phyloP scores from a whole-genome alignment of 2,329 filamentous ascomycete species.

The Cladophialophora immunda region DNA sequence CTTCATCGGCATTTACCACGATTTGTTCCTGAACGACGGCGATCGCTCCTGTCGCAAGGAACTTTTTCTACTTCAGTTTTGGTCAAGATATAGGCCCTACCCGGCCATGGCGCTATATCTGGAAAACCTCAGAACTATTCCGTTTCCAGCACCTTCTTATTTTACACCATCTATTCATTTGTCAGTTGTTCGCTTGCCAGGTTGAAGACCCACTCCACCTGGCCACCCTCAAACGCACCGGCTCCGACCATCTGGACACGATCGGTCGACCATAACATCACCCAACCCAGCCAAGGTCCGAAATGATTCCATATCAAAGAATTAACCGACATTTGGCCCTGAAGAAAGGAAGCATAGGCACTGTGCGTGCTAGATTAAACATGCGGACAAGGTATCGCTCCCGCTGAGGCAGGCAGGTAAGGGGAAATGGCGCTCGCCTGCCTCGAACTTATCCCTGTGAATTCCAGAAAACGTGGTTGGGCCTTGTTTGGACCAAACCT shows the following conservation, averaged over 20 bases:
- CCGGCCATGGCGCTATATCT: conserved; percentile 3
- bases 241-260: conserved; percentile 3
- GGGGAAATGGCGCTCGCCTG: neutral
- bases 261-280: conserved; percentile 6
- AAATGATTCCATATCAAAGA: neutral
- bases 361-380: neutral
- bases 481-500: neutral
- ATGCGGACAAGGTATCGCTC: neutral
- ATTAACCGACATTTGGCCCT: neutral
- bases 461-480: neutral
- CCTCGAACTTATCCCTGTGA: neutral
- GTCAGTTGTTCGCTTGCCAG: neutral
- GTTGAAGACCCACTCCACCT: neutral
- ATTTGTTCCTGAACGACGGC: conserved; percentile 28
- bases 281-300: neutral
- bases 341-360: neutral
- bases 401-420: neutral
- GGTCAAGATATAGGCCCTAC: neutral
- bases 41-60: conserved; percentile 4
- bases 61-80: conserved; percentile 5
- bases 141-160: conserved; percentile 1
- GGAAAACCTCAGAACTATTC: conserved; percentile 4
- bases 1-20: neutral
- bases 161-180: neutral
- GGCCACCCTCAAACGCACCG: conserved; percentile 11